Percentiles rank a stretch among this genome's conserved stretches.
Conservation (phyloP, 805 yeast genomes). For the Kodamaea neixiangensis region DNA sequence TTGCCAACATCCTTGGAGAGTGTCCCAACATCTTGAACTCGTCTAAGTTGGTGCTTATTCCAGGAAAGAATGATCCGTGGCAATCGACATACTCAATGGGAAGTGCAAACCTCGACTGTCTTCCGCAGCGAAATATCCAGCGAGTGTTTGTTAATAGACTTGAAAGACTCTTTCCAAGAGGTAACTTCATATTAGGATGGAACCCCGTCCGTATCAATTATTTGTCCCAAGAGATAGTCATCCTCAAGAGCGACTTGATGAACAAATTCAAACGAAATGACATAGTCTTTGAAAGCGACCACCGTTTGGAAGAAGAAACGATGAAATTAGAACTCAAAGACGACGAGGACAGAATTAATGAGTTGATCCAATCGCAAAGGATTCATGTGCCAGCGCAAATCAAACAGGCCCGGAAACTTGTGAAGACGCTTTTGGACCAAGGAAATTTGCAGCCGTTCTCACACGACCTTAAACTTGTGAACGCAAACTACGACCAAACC, state of each 20-base stretch:
- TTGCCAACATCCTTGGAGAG: slow-evolving; percentile 64
- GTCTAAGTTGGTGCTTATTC: slow-evolving; percentile 70
- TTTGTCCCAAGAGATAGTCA: slow-evolving; percentile 77
- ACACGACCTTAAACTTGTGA: slow-evolving; percentile 57
- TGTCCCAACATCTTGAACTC: slow-evolving; percentile 54
- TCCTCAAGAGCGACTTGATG: slow-evolving; percentile 73
- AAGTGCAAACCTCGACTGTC: slow-evolving; percentile 31
- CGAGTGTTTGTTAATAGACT: slow-evolving; percentile 68
- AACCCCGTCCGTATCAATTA: slow-evolving; percentile 82
- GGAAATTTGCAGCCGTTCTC: slow-evolving; percentile 85
- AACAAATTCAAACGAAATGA: slow-evolving; percentile 71
- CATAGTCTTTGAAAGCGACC: slow-evolving; percentile 51
- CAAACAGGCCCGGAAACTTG: slow-evolving; percentile 66
- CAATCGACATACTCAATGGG: slow-evolving; percentile 69
- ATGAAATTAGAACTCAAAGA: slow-evolving; percentile 17
- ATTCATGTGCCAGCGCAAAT: slow-evolving; percentile 44
- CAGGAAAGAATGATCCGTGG: slow-evolving; percentile 97
- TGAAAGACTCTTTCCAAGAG: slow-evolving; percentile 50
- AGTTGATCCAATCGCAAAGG: slow-evolving; percentile 16
- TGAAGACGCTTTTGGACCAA: slow-evolving; percentile 83
- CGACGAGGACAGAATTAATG: slow-evolving; percentile 23
- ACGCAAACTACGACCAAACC: slow-evolving; percentile 69
- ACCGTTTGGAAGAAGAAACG: slow-evolving; percentile 27
- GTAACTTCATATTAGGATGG: slow-evolving; percentile 44
- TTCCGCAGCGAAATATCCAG: slow-evolving; percentile 75